Conservation (phyloP, 306 rosid genomes). For the Malus sieversii region DNA sequence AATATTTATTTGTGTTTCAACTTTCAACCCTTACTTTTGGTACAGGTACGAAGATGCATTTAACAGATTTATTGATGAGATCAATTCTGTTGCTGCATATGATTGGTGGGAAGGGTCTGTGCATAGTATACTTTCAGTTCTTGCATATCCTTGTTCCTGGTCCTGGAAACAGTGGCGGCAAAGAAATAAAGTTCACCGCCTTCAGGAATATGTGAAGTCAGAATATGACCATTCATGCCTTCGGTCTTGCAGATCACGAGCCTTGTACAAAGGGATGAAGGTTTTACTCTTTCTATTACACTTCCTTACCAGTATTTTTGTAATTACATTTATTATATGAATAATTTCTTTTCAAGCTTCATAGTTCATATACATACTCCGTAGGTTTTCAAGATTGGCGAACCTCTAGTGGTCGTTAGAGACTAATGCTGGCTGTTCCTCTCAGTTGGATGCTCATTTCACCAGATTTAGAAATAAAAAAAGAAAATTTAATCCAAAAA, state of each 20-base stretch:
- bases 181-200: slow-evolving; percentile 75
- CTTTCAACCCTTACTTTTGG: slow-evolving; percentile 9
- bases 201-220: slow-evolving; percentile 92
- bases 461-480: not conserved
- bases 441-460: not conserved
- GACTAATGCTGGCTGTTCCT: not conserved
- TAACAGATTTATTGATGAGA: slow-evolving; percentile 91
- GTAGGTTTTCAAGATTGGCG: not conserved
- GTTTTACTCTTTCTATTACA: slow-evolving; percentile 19
- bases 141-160: slow-evolving; percentile 99
- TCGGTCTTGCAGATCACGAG: slow-evolving; percentile 94
- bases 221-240: slow-evolving; percentile 95
- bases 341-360: not conserved
- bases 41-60: slow-evolving; percentile 93
- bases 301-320: not conserved
- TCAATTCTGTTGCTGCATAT: slow-evolving; percentile 91
- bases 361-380: not conserved
- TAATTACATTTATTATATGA: not conserved
- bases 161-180: slow-evolving; percentile 98
- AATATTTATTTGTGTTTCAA: slow-evolving; percentile 15
- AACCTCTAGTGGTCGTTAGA: not conserved
- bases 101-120: slow-evolving; percentile 99
- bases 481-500: not conserved
- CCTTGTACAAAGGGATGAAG: slow-evolving; percentile 99
- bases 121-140: slow-evolving; percentile 83